Evolutionary conservation across 352 stramenopile species (phyloP).

Genomic region (Phytopythium montanum): DNA sequence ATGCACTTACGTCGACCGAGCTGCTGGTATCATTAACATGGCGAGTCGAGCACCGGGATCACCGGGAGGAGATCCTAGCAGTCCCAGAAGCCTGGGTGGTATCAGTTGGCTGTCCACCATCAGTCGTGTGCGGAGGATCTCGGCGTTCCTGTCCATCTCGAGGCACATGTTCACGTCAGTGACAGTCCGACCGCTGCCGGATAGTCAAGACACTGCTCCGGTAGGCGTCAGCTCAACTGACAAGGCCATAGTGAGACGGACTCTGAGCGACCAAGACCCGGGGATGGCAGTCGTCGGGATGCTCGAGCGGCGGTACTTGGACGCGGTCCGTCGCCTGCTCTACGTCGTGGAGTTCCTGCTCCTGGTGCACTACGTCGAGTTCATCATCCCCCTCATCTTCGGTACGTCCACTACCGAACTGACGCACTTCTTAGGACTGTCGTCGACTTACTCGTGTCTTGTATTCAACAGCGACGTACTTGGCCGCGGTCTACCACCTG

Average conservation of each 20-base stretch:
- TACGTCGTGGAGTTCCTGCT: constrained; percentile 15
- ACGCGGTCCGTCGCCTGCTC: constrained; percentile 6
- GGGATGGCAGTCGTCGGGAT: neutral
- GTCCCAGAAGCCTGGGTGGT: neutral
- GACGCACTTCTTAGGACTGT: too few relatives aligned
- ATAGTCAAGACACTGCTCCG: neutral
- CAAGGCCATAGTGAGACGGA: neutral
- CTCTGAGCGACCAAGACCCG: neutral
- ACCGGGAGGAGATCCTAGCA: neutral
- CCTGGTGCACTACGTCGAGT: constrained; percentile 14
- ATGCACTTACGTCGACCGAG: neutral
- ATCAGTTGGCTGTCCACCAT: neutral
- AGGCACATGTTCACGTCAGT: neutral
- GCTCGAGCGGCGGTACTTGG: neutral
- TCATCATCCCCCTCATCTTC: constrained; percentile 14
- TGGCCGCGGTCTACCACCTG: too few relatives aligned
- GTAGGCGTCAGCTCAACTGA: too few relatives aligned
- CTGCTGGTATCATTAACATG: neutral
- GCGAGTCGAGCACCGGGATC: neutral
- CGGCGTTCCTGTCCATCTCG: neutral
- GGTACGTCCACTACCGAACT: constrained; percentile 1
- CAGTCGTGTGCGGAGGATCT: neutral
- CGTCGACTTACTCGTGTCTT: neutral
- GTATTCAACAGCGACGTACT: too few relatives aligned
- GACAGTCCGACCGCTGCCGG: neutral